phyloP scores from a whole-genome alignment of 768 basidiomycete species.

The Boletus tylopilopsis region DNA sequence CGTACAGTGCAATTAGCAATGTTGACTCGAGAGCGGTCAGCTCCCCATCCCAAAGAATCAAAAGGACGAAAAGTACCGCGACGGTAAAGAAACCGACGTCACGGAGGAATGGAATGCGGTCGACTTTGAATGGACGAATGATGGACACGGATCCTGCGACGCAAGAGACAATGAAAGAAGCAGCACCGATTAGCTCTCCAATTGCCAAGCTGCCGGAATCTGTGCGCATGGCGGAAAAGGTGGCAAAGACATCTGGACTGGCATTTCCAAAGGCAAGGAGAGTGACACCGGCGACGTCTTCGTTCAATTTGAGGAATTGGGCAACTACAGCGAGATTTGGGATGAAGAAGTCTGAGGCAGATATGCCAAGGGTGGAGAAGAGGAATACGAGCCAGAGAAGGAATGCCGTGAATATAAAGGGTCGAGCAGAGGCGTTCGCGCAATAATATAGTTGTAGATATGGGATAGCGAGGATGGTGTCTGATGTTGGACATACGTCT shows the following conservation, averaged over 20 bases:
- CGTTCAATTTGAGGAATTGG: slow-evolving; percentile 78
- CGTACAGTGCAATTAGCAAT: slow-evolving; percentile 68
- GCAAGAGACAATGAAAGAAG: slow-evolving; percentile 92
- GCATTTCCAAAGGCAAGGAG: slow-evolving; percentile 97
- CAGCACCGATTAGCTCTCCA: slow-evolving; percentile 93
- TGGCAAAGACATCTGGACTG: slow-evolving; percentile 94
- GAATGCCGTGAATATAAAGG: slow-evolving; percentile 58
- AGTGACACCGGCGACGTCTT: slow-evolving; percentile 94
- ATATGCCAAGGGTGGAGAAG: slow-evolving; percentile 93
- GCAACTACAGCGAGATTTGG: slow-evolving; percentile 93
- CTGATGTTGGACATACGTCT: slow-evolving; percentile 50
- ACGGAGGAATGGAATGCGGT: slow-evolving; percentile 76
- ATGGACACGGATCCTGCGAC: slow-evolving; percentile 98
- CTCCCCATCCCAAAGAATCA: slow-evolving; percentile 71
- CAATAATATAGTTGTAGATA: slow-evolving; percentile 76
- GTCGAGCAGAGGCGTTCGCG: slow-evolving; percentile 48
- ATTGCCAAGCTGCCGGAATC: slow-evolving; percentile 87
- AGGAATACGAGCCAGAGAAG: slow-evolving; percentile 84
- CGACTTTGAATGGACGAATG: slow-evolving; percentile 90
- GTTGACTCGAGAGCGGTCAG: slow-evolving; percentile 71
- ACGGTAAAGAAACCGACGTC: slow-evolving; percentile 92
- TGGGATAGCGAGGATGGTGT: slow-evolving; percentile 65
- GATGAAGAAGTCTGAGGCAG: slow-evolving; percentile 96
- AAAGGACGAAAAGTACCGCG: slow-evolving; percentile 71
- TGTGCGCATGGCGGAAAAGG: slow-evolving; percentile 87